Evolutionary conservation across 2,329 filamentous ascomycete genomes (phyloP).

Genomic region (Penicillium palitans): DNA sequence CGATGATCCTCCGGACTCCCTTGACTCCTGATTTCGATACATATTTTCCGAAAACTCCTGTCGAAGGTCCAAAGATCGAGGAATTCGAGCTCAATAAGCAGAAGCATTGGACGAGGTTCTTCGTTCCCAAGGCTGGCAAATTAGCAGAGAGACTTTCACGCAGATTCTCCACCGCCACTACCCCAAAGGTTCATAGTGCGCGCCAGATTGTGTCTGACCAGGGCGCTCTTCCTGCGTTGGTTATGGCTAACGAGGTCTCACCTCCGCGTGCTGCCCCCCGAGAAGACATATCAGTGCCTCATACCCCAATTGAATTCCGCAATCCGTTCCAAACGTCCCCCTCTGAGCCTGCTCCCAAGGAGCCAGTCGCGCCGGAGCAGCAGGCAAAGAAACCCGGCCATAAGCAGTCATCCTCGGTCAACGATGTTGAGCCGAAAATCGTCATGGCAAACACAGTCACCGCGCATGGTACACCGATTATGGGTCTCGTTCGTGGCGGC

Average conservation of each 20-base stretch:
- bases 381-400: slow-evolving; percentile 15
- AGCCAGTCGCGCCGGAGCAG: neutral
- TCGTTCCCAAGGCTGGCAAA: slow-evolving; percentile 32
- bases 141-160: slow-evolving; percentile 39
- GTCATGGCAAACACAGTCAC: slow-evolving; percentile 25
- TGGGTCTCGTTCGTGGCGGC: slow-evolving; percentile 36
- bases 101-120: slow-evolving; percentile 43
- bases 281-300: slow-evolving; percentile 24
- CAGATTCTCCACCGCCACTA: slow-evolving; percentile 42
- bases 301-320: slow-evolving; percentile 31
- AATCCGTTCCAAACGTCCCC: slow-evolving; percentile 32
- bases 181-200: slow-evolving; percentile 37
- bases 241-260: slow-evolving; percentile 47
- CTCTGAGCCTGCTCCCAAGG: slow-evolving; percentile 5
- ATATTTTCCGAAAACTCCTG: slow-evolving; percentile 17
- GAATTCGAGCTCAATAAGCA: slow-evolving; percentile 19
- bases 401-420: slow-evolving; percentile 21
- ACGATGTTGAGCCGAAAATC: slow-evolving; percentile 28
- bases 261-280: slow-evolving; percentile 24
- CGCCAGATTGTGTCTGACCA: slow-evolving; percentile 48
- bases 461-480: slow-evolving; percentile 20
- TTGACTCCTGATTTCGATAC: slow-evolving; percentile 33
- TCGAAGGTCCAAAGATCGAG: slow-evolving; percentile 9
- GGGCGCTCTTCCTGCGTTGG: slow-evolving; percentile 49
- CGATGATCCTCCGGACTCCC: slow-evolving; percentile 49